Base-by-base conservation (phyloP, 352 stramenopile species). In the Peronospora belbahrii region DNA sequence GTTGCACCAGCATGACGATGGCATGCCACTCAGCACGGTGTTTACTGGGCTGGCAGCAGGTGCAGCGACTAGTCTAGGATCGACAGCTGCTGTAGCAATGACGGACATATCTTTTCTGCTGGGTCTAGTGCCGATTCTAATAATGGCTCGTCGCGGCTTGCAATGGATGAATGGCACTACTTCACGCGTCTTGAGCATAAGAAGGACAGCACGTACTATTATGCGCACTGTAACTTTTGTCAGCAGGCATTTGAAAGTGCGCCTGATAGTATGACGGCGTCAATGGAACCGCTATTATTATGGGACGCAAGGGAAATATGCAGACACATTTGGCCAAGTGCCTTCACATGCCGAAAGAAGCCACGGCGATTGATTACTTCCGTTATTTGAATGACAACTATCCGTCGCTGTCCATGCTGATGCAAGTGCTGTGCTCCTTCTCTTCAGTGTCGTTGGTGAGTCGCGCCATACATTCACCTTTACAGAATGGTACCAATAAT, bases 261-360 rank as follows among this genome's bases (percentile, higher is more conserved):
- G 1, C 65, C 69, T 0, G 69, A 78, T 2, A 49, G 62, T 4
- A 61, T 83, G 47, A 75, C 75, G 33, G 28, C 42, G 17, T 62
- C 58, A 0, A 78, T 85, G 67, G 60, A 69, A 30, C 69, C 76
- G 17, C 65, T 17, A 58, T 84, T 38, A 66, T 90, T 30, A 81
- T 84, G 57, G 79, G 75, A 0, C 69, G 78, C 19, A 90, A 88
- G 50, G 72, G 70, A 39, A 90, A 88, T 55, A 90, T 90, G 79
- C 79, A 88, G 63, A 90, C 79, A 2, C 79, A 90, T 45, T 53
- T 88, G 56, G 62, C 74, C 62, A 86, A 83, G 59, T 90, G 79
- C 34, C 61, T 70, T 0, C 76, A 90, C 39, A 56, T 90, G 25
- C 75, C 70, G 37, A 77, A 80, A 41, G 69, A 85, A 17, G 32